A percentile compares a stretch with the other conserved stretches of the same genome.
These are phyloP conservation scores for Penicillium sp. DNA, from an alignment of 2,329 filamentous ascomycete genomes.

Conservation along the genomic window DNA sequence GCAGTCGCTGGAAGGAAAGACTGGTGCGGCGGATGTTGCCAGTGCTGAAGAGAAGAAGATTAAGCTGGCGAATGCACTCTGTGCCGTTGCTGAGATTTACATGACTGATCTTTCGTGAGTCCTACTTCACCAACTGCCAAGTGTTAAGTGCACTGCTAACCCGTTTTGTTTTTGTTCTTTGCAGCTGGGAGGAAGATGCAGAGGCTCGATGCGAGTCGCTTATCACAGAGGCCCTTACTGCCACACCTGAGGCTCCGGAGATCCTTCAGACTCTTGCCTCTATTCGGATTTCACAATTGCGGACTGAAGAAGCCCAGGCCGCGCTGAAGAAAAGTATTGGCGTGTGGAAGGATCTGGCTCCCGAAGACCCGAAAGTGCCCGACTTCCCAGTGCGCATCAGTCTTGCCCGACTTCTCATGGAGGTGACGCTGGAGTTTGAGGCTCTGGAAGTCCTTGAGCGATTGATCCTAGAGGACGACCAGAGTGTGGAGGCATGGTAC, in stretches of 20 bases:
- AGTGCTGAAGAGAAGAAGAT: constrained; percentile 69
- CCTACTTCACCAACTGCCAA: not conserved
- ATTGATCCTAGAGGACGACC: constrained; percentile 83
- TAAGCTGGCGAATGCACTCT: constrained; percentile 88
- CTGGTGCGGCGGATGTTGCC: constrained; percentile 38
- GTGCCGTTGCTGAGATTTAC: constrained; percentile 92
- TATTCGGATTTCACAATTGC: constrained; percentile 84
- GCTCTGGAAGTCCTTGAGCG: constrained; percentile 83
- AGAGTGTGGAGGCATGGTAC: constrained; percentile 96
- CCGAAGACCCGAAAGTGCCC: constrained; percentile 70
- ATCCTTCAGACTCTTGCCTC: constrained; percentile 95
- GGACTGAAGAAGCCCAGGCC: constrained; percentile 74
- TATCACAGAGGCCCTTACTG: constrained; percentile 84
- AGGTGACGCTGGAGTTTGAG: constrained; percentile 81
- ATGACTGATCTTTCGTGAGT: constrained; percentile 92
- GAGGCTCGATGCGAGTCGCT: constrained; percentile 84
- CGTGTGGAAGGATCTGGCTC: constrained; percentile 77
- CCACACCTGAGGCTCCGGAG: constrained; percentile 79
- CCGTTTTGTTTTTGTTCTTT: not conserved
- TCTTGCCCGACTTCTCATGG: constrained; percentile 82
- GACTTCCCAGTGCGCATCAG: constrained; percentile 85
- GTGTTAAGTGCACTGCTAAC: not conserved
- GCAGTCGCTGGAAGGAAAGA: constrained; percentile 58
- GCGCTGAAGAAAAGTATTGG: constrained; percentile 78
- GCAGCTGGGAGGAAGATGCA: constrained; percentile 77